phyloP scores from a whole-genome alignment of 2,329 filamentous ascomycete species.

The Aspergillus texensis region DNA sequence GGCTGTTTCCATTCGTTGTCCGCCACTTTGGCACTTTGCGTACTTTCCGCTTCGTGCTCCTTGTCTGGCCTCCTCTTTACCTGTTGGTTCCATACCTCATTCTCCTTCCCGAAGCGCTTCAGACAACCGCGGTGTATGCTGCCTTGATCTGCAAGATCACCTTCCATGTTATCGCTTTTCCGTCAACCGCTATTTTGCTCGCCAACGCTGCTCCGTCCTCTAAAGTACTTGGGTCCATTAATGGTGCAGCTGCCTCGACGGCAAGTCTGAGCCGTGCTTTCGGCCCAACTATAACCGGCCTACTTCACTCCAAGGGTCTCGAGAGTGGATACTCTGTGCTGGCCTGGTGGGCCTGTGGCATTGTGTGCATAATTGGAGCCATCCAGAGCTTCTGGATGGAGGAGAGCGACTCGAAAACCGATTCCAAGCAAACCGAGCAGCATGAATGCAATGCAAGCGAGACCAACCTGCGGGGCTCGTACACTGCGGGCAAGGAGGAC shows the following conservation, averaged over 20 bases:
- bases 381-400: slow-evolving; percentile 75
- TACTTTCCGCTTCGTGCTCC: slow-evolving; percentile 78
- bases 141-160: slow-evolving; percentile 91
- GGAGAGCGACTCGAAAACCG: slow-evolving; percentile 55
- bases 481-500: slow-evolving; percentile 25
- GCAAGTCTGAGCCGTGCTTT: slow-evolving; percentile 87
- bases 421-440: slow-evolving; percentile 38
- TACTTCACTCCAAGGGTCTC: slow-evolving; percentile 80
- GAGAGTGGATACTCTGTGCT: slow-evolving; percentile 81
- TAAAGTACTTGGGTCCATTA: slow-evolving; percentile 85
- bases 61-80: slow-evolving; percentile 87
- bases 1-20: slow-evolving; percentile 80
- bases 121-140: slow-evolving; percentile 74
- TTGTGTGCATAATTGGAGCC: slow-evolving; percentile 75
- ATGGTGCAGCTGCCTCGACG: slow-evolving; percentile 87
- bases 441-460: slow-evolving; percentile 33
- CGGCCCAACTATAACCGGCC: slow-evolving; percentile 83
- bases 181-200: slow-evolving; percentile 83
- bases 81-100: slow-evolving; percentile 85
- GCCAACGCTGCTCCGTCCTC: slow-evolving; percentile 85
- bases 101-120: slow-evolving; percentile 71
- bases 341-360: slow-evolving; percentile 88
- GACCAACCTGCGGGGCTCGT: slow-evolving; percentile 26
- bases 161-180: slow-evolving; percentile 87
- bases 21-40: slow-evolving; percentile 74